Percentiles rank a stretch among this genome's conserved stretches.
phyloP scores from a whole-genome alignment of 78 protist species.

The Dictyostelium purpureum region DNA sequence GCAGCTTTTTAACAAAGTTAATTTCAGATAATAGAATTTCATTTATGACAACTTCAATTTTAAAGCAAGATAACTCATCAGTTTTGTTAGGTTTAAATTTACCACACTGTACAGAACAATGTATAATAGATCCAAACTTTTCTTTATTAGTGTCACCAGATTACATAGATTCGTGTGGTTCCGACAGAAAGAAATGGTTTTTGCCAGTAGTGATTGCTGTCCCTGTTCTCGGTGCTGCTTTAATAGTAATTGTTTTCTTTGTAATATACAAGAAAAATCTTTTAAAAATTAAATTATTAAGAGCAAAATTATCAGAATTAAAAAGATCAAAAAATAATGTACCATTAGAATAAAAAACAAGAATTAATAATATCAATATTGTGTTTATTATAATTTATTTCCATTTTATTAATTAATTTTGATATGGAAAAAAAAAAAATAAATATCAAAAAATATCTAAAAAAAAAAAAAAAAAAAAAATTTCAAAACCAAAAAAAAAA shows the following conservation, averaged over 20 bases:
- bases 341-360: no score
- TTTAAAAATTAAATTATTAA: no score
- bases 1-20: not conserved
- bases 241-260: not conserved
- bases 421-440: no score
- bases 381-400: no score
- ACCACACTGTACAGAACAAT: not conserved
- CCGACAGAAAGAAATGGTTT: not conserved
- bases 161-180: not conserved
- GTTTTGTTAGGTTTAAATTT: conserved; percentile 16
- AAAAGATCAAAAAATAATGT: no score
- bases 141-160: not conserved
- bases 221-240: not conserved
- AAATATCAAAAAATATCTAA: no score
- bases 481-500: no score
- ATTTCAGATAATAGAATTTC: not conserved
- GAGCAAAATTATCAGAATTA: no score
- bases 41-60: not conserved
- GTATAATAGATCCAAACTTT: not conserved
- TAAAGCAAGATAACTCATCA: not conserved
- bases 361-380: no score
- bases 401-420: no score
- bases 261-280: no score
- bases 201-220: not conserved
- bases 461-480: no score